Evolutionary conservation across 345 rosid species (phyloP), one percentile per base, ranked within the genome.

Genomic region (Stellera chamaejasme): DNA sequence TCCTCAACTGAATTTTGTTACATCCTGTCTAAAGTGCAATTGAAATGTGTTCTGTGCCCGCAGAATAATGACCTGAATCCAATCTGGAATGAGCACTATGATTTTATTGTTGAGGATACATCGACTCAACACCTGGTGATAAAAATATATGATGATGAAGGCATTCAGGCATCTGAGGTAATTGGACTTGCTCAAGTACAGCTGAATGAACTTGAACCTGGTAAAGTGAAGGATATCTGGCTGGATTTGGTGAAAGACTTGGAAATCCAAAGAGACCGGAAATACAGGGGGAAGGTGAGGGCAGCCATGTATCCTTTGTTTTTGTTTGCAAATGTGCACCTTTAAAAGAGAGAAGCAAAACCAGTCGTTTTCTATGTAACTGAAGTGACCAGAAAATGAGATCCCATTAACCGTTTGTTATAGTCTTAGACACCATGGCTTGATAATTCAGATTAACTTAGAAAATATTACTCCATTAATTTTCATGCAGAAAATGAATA

Each of bases 161-260:
- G 97, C 57, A 53, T 90, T 42, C 96, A 90, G 66, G 85, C 93
- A 42, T 69, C 97, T 61, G 87, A 90, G 66, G 61, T 87, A 28
- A 60, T 90, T 51, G 97, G 97, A 53, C 84, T 93, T 58, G 82
- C 93, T 66, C 90, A 84, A 64, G 72, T 90, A 55, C 72, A 62
- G 53, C 70, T 90, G 68, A 69, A 75, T 54, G 88, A 79, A 67
- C 97, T 90, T 65, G 82, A 79, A 66, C 97, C 96, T 44, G 96
- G 97, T 65, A 90, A 84, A 77, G 93, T 87, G 67, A 90, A 90
- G 74, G 97, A 87, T 76, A 80, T 84, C 50, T 90, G 97, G 97
- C 67, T 90, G 79, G 82, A 84, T 64, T 74, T 90, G 61, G 96
- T 90, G 50, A 90, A 90, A 75, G 97, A 90, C 78, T 77, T 90